Evolutionary conservation across 73 alveolate species (phyloP), one percentile per base, ranked within the genome.

Genomic region (Paramecium sexaurelia): DNA sequence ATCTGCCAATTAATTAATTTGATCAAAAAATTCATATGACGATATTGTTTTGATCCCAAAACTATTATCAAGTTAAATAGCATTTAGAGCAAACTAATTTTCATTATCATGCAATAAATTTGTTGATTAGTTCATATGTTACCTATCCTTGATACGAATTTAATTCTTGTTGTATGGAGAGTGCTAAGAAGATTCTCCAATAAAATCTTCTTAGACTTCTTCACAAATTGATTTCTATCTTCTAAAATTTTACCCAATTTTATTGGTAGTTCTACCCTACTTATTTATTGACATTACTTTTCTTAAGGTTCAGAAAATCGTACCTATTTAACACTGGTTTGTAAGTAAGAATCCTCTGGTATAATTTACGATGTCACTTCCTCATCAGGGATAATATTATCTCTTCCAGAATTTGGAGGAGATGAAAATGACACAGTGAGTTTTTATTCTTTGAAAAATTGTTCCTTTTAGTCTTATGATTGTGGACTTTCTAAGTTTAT

Each of bases 71-170:
- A 78, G 55, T 10, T 24, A 17, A 10, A 78, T 41, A 10, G 69
- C 89, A 75, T 39, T 71, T 13, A 71, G 2, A 13, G 24, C 37
- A 36, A 71, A 71, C 3, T 71, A 22, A 71, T 36, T 71, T 20
- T 71, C 56, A 36, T 71, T 71, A 17, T 78, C 90, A 78, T 37
- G 55, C 15, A 78, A 40, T 78, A 78, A 43, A 78, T 78, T 78
- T n/a, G 90, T 78, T 8, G 90, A 78, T 78, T 78, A 43, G 40
- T 78, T 78, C 90, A 78, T 78, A 22, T 37, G 27, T 43, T 26
- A 22, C 75, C 39, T 13, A 7, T 78, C 90, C 22, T 78, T 78
- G 11, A 78, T 78, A 17, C 90, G 33, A 24, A 78, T 29, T 22
- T 78, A 19, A 17, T 13, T 11, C n/a, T 78, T 45, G 20, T 39